Base-by-base conservation (phyloP, 192 early-diverging fungal genomes). In the Chytriomyces sp. region DNA sequence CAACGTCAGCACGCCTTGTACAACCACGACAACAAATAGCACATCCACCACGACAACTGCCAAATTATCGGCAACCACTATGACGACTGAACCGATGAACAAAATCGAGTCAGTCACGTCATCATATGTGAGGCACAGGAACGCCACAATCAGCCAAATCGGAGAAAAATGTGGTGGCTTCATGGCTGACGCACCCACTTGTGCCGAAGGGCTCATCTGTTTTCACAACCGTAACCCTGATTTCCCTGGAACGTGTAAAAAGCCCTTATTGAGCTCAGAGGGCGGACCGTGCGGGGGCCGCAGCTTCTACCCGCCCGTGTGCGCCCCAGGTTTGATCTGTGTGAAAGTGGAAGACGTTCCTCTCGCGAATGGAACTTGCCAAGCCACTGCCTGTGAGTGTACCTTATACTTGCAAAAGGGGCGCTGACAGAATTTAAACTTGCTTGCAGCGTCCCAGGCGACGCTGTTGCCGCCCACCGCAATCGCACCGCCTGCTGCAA, bases 301-400 rank as follows among this genome's bases (percentile, higher is more conserved):
- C 12, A 19, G 32, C 17, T 33, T 58, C 33, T 10, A 66, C 37
- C 41, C 64, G 52, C 17, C 41, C 26, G 41, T 41, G 26, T 66
- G 64, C 33, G 64, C 41, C 52, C 6, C 64, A 1, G 64, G 64
- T 10, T 26, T 66, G 26, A 41, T 66, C 7, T 66, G 64, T 66
- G 64, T 64, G n/a, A 28, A 58, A 19, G n/a, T 14, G n/a, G 30
- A 58, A 12, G 30, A 30, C 14, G 56, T 2, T n/a, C 44, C 44
- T 14, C 44, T n/a, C 22, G 14, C 44, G 22, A 49, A n/a, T 49
- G 44, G 44, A 49, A 49, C 44, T 49, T 49, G 44, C 2, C 44
- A 49, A 49, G 22, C 2, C 44, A 22, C 14, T 14, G n/a, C n/a
- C n/a, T n/a, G n/a, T n/a, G n/a, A n/a, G n/a, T n/a, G n/a, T n/a